Evolutionary conservation across 768 basidiomycete species (phyloP).

Genomic region (Filobasidium floriforme): DNA sequence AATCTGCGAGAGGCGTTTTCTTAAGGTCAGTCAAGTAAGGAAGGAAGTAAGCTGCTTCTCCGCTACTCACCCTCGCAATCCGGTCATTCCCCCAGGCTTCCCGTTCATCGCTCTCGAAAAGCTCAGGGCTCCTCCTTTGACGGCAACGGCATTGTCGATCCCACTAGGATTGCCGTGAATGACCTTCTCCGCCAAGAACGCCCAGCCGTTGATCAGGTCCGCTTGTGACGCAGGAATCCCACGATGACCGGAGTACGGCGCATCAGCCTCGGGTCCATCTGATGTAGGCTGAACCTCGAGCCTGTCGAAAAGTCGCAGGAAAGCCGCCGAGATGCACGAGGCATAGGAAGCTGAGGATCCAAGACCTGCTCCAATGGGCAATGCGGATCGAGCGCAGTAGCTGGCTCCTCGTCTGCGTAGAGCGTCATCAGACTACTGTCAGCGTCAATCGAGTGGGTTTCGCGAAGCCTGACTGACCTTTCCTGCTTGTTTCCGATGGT

Average conservation of each 20-base stretch:
- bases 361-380: slow-evolving; percentile 90
- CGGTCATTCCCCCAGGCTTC: slow-evolving; percentile 69
- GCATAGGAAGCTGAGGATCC: slow-evolving; percentile 97
- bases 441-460: slow-evolving; percentile 7
- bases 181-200: slow-evolving; percentile 91
- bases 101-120: slow-evolving; percentile 76
- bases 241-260: slow-evolving; percentile 43
- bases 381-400: slow-evolving; percentile 73
- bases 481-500: slow-evolving; percentile 52
- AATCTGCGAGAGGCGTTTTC: slow-evolving; percentile 54
- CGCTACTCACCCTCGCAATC: slow-evolving; percentile 66
- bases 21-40: neutral
- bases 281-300: slow-evolving; percentile 53
- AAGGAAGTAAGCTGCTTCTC: neutral
- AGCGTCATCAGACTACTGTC: neutral
- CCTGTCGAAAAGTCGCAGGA: slow-evolving; percentile 67
- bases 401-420: slow-evolving; percentile 43
- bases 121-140: slow-evolving; percentile 83
- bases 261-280: slow-evolving; percentile 50
- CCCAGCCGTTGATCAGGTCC: slow-evolving; percentile 81
- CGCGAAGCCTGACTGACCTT: slow-evolving; percentile 51
- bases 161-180: slow-evolving; percentile 96
- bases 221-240: slow-evolving; percentile 55
- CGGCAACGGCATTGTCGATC: slow-evolving; percentile 89
- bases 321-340: slow-evolving; percentile 68